Evolutionary conservation across 768 basidiomycete genomes (phyloP), one percentile per base, ranked within the genome.

Genomic region (Pholiota conissans): DNA sequence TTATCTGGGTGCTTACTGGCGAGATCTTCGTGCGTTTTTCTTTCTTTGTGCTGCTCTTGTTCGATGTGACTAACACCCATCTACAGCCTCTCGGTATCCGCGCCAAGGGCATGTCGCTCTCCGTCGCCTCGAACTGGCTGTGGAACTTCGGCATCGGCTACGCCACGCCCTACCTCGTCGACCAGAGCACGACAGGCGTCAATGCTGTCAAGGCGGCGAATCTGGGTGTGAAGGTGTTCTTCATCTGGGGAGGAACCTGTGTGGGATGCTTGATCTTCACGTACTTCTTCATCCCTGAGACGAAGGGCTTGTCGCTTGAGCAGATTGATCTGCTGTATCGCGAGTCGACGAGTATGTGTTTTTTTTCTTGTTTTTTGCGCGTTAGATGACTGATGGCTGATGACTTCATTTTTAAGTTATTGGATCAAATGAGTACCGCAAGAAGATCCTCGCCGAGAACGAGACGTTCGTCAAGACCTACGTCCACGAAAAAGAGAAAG

Each of bases 101-200:
- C 69, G 86, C 89, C 30, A 90, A 90, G 74, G 87, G 83, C 56
- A 86, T 93, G 77, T 88, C 83, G 5, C 81, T 93, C 59, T 82
- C 86, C 18, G 80, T 83, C 55, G 73, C 71, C 30, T 68, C 67
- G 50, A 77, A 76, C 67, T 77, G 78, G 78, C 73, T 89, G 48
- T 91, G 88, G 88, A 92, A 93, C 75, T 90, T 86, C 61, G 87
- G 77, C 60, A 88, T 91, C 64, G 82, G 80, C 55, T 78, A 79
- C 68, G 79, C 81, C 18, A 78, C 79, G 1, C 86, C 87, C 0
- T 85, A 82, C 56, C 77, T 87, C 42, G 86, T 87, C 63, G 68
- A 81, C 45, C 63, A 66, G 42, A 66, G 58, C 1, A 65, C 66
- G 2, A 54, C 32, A 2, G 66, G 66, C 42, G 37, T 59, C 20